phyloP scores from a whole-genome alignment of 129 eudicot species.

The Daucus carota region DH1_v3.0 NC_030383.2:49178001-49178500 shows the following conservation, averaged over 20 bases:
- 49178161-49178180: background rate
- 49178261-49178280: background rate
- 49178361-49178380: background rate
- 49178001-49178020: background rate
- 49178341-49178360: background rate
- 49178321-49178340: background rate
- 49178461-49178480: background rate
- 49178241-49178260: background rate
- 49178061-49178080: background rate
- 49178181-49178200: background rate
- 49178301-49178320: background rate
- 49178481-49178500: background rate
- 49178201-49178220: background rate
- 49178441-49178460: background rate
- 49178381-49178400: background rate
- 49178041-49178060: background rate
- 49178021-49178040: background rate
- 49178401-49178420: background rate
- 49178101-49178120: background rate
- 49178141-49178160: background rate
- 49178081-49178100: background rate
- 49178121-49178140: background rate
- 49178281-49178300: background rate
- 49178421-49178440: background rate
- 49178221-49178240: background rate